Evolutionary conservation across 2,329 filamentous ascomycete genomes (phyloP).

Genomic region (Thelonectria blattea): DNA sequence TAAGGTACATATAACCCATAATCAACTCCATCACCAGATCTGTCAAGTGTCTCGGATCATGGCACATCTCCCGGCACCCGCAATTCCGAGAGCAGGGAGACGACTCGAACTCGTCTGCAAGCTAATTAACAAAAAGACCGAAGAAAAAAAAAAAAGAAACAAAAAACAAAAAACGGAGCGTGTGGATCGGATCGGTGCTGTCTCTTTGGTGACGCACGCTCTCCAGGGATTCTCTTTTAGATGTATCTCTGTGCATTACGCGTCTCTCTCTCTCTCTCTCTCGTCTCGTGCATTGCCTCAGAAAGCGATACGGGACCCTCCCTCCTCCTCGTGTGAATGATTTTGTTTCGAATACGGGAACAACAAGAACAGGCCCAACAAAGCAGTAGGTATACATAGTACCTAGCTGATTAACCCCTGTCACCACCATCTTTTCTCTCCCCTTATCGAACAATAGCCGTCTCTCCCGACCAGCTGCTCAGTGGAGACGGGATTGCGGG

Average conservation of each 20-base stretch:
- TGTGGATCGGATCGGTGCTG: background rate
- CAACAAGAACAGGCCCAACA: background rate
- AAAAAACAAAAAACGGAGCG: background rate
- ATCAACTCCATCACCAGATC: too few relatives aligned
- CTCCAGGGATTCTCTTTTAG: background rate
- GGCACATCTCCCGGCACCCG: too few relatives aligned
- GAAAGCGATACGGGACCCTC: too few relatives aligned
- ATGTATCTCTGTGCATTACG: background rate
- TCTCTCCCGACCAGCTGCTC: background rate
- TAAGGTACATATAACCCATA: too few relatives aligned
- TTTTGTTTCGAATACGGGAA: background rate
- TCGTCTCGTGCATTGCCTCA: too few relatives aligned
- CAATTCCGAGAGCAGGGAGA: too few relatives aligned
- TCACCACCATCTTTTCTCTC: background rate
- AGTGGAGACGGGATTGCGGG: conserved; percentile 24
- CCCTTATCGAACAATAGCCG: background rate
- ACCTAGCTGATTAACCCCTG: background rate
- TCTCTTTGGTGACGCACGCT: background rate
- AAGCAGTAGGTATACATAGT: too few relatives aligned
- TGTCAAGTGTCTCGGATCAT: too few relatives aligned
- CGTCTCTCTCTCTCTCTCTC: background rate
- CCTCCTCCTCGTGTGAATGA: too few relatives aligned
- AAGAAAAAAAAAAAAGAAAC: too few relatives aligned
- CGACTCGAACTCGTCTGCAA: too few relatives aligned
- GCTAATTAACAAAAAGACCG: background rate